Evolutionary conservation across 2,329 filamentous ascomycete species (phyloP).

Genomic region (Hypocrella siamensis): DNA sequence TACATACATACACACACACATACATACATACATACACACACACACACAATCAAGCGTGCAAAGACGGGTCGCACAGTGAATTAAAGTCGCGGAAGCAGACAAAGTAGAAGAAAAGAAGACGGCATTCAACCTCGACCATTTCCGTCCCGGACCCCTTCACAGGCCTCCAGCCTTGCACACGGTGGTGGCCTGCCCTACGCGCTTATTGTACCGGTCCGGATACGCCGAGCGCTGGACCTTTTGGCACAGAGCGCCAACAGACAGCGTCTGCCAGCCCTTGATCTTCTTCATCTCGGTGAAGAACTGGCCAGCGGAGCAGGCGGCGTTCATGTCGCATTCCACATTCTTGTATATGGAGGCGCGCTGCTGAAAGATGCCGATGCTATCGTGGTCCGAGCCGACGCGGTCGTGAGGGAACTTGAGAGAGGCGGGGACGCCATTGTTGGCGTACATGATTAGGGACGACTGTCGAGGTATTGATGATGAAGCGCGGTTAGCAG

Average conservation of each 20-base stretch:
- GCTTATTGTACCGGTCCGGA: constrained; percentile 7
- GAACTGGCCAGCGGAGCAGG: constrained; percentile 9
- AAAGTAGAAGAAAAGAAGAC: background rate
- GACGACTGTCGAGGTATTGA: too few species aligned
- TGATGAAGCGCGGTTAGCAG: too few species aligned
- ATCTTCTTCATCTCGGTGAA: constrained; percentile 7
- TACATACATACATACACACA: too few species aligned
- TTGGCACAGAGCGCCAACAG: constrained; percentile 9
- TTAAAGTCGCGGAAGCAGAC: too few species aligned
- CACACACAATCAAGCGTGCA: too few species aligned
- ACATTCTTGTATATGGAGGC: constrained; percentile 8
- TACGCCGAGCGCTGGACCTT: constrained; percentile 9
- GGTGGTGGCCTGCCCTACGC: constrained; percentile 5
- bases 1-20: too few species aligned
- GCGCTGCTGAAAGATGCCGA: constrained; percentile 11
- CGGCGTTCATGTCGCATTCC: constrained; percentile 8
- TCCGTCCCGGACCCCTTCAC: too few species aligned
- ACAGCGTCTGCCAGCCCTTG: constrained; percentile 8
- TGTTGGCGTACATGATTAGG: constrained; percentile 9
- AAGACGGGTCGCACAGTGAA: too few species aligned
- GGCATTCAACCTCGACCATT: background rate
- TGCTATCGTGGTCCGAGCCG: constrained; percentile 9
- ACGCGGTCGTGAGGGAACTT: constrained; percentile 7
- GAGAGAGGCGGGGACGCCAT: constrained; percentile 6
- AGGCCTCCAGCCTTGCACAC: constrained; percentile 8